These are phyloP conservation scores for Agrocybe praecox DNA, from an alignment of 768 basidiomycete species.

Conservation along the genomic window DNA sequence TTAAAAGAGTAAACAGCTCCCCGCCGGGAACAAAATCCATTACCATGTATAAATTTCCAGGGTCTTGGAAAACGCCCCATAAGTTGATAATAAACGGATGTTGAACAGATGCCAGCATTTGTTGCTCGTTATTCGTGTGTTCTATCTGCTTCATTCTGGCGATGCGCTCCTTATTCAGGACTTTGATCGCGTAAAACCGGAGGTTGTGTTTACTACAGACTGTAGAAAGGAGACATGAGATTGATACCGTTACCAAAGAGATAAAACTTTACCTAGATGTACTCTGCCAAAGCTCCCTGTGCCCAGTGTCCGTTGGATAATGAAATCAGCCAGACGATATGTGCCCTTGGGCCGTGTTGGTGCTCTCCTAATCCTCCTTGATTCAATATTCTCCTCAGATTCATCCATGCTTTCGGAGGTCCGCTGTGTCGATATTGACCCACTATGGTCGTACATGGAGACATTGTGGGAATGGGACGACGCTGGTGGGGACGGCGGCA, in stretches of 20 bases:
- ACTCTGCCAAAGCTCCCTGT: conserved; percentile 99
- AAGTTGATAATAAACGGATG: conserved; percentile 96
- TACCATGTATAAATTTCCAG: conserved; percentile 94
- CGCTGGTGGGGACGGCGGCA: conserved; percentile 29
- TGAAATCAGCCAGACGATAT: conserved; percentile 77
- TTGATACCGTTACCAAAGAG: conserved; percentile 7
- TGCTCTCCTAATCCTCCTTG: conserved; percentile 18
- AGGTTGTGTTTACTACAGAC: conserved; percentile 92
- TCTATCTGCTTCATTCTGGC: conserved; percentile 94
- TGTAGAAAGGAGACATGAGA: conserved; percentile 28
- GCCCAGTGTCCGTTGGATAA: conserved; percentile 82
- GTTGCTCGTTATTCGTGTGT: conserved; percentile 95
- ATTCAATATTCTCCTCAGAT: conserved; percentile 15
- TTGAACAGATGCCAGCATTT: conserved; percentile 81
- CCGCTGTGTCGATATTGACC: conserved; percentile 68
- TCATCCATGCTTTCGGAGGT: conserved; percentile 48
- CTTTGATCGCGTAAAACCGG: conserved; percentile 97
- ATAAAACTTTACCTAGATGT: conserved; percentile 64
- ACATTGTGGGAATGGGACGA: conserved; percentile 31
- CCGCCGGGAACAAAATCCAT: conserved; percentile 98
- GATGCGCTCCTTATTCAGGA: conserved; percentile 91
- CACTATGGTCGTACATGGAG: conserved; percentile 55
- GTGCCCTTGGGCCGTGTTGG: conserved; percentile 55
- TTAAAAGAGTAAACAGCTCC: conserved; percentile 91
- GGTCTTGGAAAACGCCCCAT: conserved; percentile 95